Evolutionary conservation across 1,284 basidiomycete genomes (phyloP).

Genomic region (Microbotryum saponariae): DNA sequence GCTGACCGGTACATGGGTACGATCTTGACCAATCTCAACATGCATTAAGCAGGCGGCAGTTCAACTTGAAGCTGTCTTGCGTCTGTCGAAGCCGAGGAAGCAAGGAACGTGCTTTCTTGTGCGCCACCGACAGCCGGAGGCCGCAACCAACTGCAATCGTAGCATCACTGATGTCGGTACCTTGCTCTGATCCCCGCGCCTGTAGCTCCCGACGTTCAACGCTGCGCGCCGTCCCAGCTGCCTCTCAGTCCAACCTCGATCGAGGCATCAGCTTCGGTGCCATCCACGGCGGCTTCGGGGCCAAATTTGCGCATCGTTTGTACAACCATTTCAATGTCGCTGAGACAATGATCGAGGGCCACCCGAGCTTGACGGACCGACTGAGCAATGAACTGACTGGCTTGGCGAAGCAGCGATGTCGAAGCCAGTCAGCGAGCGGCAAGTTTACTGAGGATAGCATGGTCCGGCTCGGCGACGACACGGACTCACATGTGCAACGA

Average conservation of each 20-base stretch:
- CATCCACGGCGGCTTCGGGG: conserved; percentile 7
- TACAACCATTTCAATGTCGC: conserved; percentile 51
- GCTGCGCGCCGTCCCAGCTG: conserved; percentile 18
- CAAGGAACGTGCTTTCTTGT: no score
- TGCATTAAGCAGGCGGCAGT: no score
- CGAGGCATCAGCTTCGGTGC: conserved; percentile 3
- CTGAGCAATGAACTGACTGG: conserved; percentile 27
- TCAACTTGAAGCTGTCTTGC: no score
- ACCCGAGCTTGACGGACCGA: conserved; percentile 36
- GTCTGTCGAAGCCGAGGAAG: no score
- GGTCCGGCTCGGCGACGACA: not conserved
- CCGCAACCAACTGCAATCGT: no score
- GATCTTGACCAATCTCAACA: no score
- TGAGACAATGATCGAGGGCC: conserved; percentile 48
- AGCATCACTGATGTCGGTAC: no score
- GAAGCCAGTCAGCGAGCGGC: not conserved
- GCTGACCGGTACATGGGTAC: no score
- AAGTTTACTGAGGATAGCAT: not conserved
- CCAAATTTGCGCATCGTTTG: conserved; percentile 36
- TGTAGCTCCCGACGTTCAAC: not conserved
- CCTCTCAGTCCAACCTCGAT: conserved; percentile 28
- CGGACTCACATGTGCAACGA: conserved; percentile 18
- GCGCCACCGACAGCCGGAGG: no score
- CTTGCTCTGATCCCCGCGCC: no score
- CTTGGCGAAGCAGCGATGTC: no score